Evolutionary conservation across 2,329 filamentous ascomycete species (phyloP), one percentile per base, ranked within the genome.

Genomic region (Juglanconis oblonga): DNA sequence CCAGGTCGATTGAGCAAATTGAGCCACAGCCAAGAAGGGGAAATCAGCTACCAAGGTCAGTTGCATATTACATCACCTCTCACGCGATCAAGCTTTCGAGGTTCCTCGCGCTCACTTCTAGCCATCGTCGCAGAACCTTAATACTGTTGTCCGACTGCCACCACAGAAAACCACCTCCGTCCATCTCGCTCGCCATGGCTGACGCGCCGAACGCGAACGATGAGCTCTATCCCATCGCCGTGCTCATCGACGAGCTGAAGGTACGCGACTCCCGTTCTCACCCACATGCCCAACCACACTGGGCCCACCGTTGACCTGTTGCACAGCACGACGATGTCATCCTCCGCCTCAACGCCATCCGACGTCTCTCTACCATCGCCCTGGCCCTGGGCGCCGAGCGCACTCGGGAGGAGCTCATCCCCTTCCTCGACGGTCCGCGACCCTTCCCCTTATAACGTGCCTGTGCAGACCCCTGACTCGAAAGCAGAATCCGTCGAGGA

Each of bases 171-270:
- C 24, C 58, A 52, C 40, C 55, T 55, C 42, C 42, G 58, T 51
- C 58, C 52, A 54, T 64, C 64, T 70, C 71, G 72, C 76, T 79
- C 85, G 84, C 77, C 77, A 98, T 98, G 94, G 92, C 86, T 79
- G 86, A 97, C 81, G 89, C 89, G 79, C 85, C 88, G 77, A 91
- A 89, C 79, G 87, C 94, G 82, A 96, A 89, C 77, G 95, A 99
- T 81, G 96, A 98, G 88, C 92, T 99, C 73, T 99, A 98, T 79
- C 95, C 95, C 76, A 99, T 99, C 83, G 95, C 96, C 74, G 95
- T 99, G 69, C 88, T 99, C 79, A 99, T 99, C 79, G 95, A 99
- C 78, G 95, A 99, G 86, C 85, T 99, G 73, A 99, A 97, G 91
- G 93, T 97, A 86, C 71, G 77, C 71, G 53, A 36, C 49, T 29